Evolutionary conservation across 2,329 filamentous ascomycete species (phyloP).

Genomic region (Leptographium radiaticola): DNA sequence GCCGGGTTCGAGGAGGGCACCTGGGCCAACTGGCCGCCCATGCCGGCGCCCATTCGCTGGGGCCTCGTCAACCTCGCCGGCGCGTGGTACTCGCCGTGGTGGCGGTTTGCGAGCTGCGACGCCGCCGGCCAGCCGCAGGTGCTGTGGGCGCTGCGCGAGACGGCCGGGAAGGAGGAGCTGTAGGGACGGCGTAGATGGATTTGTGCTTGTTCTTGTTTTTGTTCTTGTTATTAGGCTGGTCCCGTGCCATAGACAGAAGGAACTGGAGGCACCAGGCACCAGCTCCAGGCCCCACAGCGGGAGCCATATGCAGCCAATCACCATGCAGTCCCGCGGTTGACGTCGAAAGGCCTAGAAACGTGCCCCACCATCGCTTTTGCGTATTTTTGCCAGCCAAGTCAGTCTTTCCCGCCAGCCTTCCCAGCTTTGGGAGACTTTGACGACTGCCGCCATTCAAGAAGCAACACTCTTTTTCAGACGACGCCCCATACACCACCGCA

Average conservation of each 20-base stretch:
- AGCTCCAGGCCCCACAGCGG: too few relatives aligned
- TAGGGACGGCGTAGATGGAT: background rate
- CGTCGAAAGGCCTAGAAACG: conserved; percentile 16
- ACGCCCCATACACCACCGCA: background rate
- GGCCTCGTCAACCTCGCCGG: conserved; percentile 45
- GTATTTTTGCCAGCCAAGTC: background rate
- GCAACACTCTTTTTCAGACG: background rate
- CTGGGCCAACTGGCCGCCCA: conserved; percentile 52
- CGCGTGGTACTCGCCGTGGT: conserved; percentile 41
- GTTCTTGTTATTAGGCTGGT: too few relatives aligned
- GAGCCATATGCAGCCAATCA: conserved; percentile 5
- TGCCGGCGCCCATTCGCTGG: conserved; percentile 47
- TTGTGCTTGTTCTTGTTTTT: background rate
- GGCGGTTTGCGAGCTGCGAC: conserved; percentile 54
- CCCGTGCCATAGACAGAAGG: too few relatives aligned
- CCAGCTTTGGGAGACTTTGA: background rate
- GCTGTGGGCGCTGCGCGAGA: conserved; percentile 32
- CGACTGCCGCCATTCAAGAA: background rate
- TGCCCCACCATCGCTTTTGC: conserved; percentile 4
- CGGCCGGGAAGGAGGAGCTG: conserved; percentile 3
- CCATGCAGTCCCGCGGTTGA: background rate
- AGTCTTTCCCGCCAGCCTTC: background rate
- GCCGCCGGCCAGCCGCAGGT: conserved; percentile 36
- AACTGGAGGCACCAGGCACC: too few relatives aligned
- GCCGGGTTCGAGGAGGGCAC: conserved; percentile 37